Evolutionary conservation across 2,329 filamentous ascomycete genomes (phyloP), one percentile per base, ranked within the genome.

Genomic region (Penicillium corylophilum): DNA sequence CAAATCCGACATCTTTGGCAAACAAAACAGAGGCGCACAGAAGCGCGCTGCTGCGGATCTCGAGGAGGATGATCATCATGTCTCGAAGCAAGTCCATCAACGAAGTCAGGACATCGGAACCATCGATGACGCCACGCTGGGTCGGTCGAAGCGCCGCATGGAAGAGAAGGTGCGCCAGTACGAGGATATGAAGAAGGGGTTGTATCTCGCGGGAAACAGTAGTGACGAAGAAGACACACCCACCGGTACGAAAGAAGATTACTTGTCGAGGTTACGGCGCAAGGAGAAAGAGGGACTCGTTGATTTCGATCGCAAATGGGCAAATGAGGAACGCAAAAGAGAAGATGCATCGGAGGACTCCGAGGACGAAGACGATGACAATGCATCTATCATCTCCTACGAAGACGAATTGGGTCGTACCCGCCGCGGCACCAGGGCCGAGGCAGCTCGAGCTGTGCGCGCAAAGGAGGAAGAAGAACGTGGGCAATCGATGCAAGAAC

Each of bases 261-360:
- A 81, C 49, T 48, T 70, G 55, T 78, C 38, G 82, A 88, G 59
- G 82, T 86, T 66, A 77, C 83, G 61, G 76, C 82, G 38, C 83
- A 85, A 61, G 80, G 70, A 73, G 50, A 66, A 61, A 31, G 70
- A 73, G 48, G 72, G 82, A 22, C 81, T 95, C 23, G 87, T 99
- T 2, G 93, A 99, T 74, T 99, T 99, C 71, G 94, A 97, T 72
- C 81, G 87, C 54, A 99, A 97, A 75, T 97, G 94, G 92, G 90
- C 88, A 0, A 89, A 95, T 66, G 75, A 77, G 22, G 77, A 85
- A 48, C 72, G 70, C 3, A 64, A 66, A 1, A 72, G 67, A 9
- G 60, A 65, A 16, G 56, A 56, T n/a, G 50, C 54, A 44, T 44
- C 66, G 18, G 77, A 51, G 55, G 75, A 76, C n/a, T 71, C 64